Conservation (phyloP, 352 stramenopile species). For the Phytopythium chamaehyphon region DNA sequence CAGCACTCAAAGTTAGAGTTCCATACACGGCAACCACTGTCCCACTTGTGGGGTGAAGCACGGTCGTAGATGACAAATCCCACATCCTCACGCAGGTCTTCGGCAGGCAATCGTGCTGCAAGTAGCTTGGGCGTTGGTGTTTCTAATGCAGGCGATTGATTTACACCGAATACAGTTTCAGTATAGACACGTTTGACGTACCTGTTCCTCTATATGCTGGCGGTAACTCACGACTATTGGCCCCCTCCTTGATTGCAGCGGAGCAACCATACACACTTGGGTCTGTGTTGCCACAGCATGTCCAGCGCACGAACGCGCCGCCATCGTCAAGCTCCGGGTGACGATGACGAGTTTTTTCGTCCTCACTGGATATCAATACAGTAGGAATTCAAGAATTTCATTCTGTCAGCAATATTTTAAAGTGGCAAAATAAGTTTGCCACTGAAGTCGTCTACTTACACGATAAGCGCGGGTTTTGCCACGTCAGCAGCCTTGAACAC, state of each 20-base stretch:
- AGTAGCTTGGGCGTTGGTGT: constrained; percentile 32
- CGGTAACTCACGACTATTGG: not conserved
- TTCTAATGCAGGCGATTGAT: not conserved
- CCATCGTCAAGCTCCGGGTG: constrained; percentile 50
- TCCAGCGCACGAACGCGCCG: constrained; percentile 57
- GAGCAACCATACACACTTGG: constrained; percentile 55
- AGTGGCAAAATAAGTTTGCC: too few relatives aligned
- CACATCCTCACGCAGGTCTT: constrained; percentile 15
- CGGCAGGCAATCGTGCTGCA: constrained; percentile 21
- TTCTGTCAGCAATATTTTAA: too few relatives aligned
- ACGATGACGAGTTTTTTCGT: constrained; percentile 40
- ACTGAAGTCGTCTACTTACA: too few relatives aligned
- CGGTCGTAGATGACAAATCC: constrained; percentile 55
- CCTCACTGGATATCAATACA: constrained; percentile 11
- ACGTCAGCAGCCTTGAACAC: constrained; percentile 49
- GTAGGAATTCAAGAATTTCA: too few relatives aligned
- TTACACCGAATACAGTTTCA: not conserved
- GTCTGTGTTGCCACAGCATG: constrained; percentile 53
- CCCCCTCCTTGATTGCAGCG: constrained; percentile 7
- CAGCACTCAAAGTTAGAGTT: constrained; percentile 41
- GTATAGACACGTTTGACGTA: not conserved
- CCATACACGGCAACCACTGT: constrained; percentile 40
- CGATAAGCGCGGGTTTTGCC: constrained; percentile 17
- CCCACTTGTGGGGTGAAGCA: constrained; percentile 10
- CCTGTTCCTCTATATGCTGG: constrained; percentile 2